Conservation (phyloP, 805 yeast genomes). For the Brettanomyces nanus region DNA sequence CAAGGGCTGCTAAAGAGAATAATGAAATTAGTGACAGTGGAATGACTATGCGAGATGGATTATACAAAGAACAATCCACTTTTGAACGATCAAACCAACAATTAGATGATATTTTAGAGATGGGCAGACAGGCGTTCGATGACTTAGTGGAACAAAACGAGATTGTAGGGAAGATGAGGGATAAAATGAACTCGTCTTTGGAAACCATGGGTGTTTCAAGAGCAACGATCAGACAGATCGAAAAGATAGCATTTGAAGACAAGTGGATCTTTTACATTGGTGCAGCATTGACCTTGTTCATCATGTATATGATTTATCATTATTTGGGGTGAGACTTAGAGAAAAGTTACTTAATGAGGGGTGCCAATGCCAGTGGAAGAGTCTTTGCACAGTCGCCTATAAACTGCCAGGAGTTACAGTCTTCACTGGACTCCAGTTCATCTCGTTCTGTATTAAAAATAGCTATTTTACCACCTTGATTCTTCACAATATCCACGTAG, state of each 20-base stretch:
- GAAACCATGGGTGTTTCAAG: conserved; percentile 80
- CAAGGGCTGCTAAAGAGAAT: conserved; percentile 4
- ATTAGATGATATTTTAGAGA: conserved; percentile 81
- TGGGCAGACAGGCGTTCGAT: conserved; percentile 80
- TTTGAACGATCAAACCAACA: conserved; percentile 68
- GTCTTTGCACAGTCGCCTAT: conserved; percentile 71
- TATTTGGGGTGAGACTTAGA: conserved; percentile 43
- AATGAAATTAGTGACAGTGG: conserved; percentile 18
- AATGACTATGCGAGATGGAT: conserved; percentile 46
- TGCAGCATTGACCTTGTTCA: conserved; percentile 48
- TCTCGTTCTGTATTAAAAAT: conserved; percentile 69
- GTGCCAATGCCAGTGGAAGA: conserved; percentile 61
- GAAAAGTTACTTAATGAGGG: no score
- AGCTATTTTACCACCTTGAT: conserved; percentile 75
- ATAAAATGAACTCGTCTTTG: conserved; percentile 57
- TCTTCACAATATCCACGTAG: conserved; percentile 68
- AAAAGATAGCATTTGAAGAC: conserved; percentile 77
- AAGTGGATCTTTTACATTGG: conserved; percentile 81
- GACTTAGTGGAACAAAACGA: conserved; percentile 83
- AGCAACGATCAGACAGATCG: conserved; percentile 72
- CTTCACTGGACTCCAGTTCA: conserved; percentile 32
- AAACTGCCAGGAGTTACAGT: conserved; percentile 54
- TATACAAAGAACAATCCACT: conserved; percentile 55
- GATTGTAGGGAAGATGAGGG: conserved; percentile 53
- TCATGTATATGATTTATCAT: conserved; percentile 59